Percentiles rank a stretch among this genome's conserved stretches.
Evolutionary conservation across 2,329 filamentous ascomycete species (phyloP).

Genomic region (Immersiporthe knoxdaviesiana): DNA sequence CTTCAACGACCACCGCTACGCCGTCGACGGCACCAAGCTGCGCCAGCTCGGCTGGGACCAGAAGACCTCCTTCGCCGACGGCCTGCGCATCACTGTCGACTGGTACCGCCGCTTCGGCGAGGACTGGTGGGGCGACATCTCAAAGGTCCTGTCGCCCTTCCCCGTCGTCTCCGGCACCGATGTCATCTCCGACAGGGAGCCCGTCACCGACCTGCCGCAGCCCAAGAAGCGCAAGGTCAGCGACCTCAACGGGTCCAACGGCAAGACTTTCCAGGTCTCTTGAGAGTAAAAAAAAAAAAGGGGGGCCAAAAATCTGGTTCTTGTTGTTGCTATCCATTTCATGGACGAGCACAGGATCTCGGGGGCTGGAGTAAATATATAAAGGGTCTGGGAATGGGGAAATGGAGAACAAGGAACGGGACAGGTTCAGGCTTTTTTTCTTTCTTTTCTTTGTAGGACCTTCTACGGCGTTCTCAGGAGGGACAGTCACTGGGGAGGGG

Average conservation of each 20-base stretch:
- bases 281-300: neutral
- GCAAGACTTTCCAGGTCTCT: constrained; percentile 17
- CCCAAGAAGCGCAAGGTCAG: constrained; percentile 28
- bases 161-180: constrained; percentile 61
- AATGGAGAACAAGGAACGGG: neutral
- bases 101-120: constrained; percentile 72
- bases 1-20: constrained; percentile 76
- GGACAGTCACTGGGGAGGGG: neutral
- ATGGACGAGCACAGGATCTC: constrained; percentile 6
- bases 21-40: constrained; percentile 71
- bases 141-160: constrained; percentile 69
- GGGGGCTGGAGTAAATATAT: too few species aligned
- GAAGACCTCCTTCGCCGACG: constrained; percentile 65
- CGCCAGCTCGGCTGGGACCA: constrained; percentile 70
- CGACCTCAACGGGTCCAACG: constrained; percentile 12
- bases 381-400: neutral
- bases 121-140: constrained; percentile 74
- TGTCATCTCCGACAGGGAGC: constrained; percentile 56
- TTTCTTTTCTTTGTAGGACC: too few species aligned
- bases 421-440: neutral
- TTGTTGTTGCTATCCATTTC: neutral
- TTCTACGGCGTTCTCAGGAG: neutral
- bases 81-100: constrained; percentile 65
- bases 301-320: neutral
- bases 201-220: constrained; percentile 39